Evolutionary conservation across 164 flowering plant genomes (phyloP), one percentile per base, ranked within the genome.

Genomic region (Houttuynia cordata): DNA sequence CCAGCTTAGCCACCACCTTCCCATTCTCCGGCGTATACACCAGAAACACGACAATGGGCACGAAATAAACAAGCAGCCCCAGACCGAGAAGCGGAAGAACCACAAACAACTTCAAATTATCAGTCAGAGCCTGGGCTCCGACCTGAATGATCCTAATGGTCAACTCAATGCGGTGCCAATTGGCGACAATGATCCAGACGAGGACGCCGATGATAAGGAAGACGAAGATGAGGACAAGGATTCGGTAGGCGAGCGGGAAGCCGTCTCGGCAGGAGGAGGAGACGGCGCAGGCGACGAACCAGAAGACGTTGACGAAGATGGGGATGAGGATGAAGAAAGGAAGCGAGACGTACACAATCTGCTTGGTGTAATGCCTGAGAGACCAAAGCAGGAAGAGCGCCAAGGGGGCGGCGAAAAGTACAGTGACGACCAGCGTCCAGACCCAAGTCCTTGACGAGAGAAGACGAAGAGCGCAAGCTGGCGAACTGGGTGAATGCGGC

Each of bases 201-300:
- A 93, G 40, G 14, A 90, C 70, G 24, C 83, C 96, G 62, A 90
- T 83, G 0, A 86, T 39, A 64, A 90, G 53, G 58, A 93, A 79
- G 57, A 90, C 79, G 62, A 93, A 84, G 42, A 85, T 64, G 12
- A 90, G 80, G 8, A 83, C 66, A 30, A 90, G 22, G 68, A 93
- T 83, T 56, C 97, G 71, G 59, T 93, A 90, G 6, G 51, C 79
- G 60, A 90, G 63, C 0, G 87, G 89, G 25, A 89, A 86, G 0
- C 78, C 75, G 10, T 79, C 76, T 24, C 86, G 71, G 56, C 97
- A 93, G 39, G 63, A 42, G n/a, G 86, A 67, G 54, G 75, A 78
- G 17, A 88, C 66, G 24, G 96, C 83, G 61, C 97, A 90, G 3
- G 91, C 94, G 24, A 86, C 97, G 63, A 93, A 90, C 97, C 99